Conservation (phyloP, 805 yeast genomes). For the Saturnispora besseyi region DNA sequence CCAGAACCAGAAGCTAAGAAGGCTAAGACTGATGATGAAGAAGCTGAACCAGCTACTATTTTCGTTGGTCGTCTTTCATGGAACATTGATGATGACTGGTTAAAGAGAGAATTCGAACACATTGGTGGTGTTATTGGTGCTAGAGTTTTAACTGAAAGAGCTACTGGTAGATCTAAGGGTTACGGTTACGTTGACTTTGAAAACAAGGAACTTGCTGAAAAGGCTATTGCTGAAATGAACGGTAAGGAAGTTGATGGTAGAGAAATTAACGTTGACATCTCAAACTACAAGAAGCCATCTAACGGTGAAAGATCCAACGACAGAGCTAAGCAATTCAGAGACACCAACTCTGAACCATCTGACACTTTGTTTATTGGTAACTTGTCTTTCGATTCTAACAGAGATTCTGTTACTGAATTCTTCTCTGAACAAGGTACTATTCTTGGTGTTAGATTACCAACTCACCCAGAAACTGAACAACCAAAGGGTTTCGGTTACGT, state of each 20-base stretch:
- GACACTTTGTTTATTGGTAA: slow-evolving; percentile 96
- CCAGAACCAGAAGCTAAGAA: slow-evolving; percentile 44
- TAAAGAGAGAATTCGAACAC: slow-evolving; percentile 75
- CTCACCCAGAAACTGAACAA: slow-evolving; percentile 97
- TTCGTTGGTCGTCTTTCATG: slow-evolving; percentile 97
- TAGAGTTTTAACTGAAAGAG: slow-evolving; percentile 87
- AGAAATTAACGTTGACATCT: slow-evolving; percentile 87
- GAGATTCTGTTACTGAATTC: slow-evolving; percentile 63
- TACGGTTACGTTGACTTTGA: slow-evolving; percentile 96
- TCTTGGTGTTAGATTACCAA: slow-evolving; percentile 88
- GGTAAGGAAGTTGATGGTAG: slow-evolving; percentile 97
- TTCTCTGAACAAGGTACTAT: slow-evolving; percentile 78
- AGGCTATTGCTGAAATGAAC: slow-evolving; percentile 76
- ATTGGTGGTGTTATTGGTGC: slow-evolving; percentile 78
- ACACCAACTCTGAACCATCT: slow-evolving; percentile 82
- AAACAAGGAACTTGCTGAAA: slow-evolving; percentile 66
- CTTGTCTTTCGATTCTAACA: slow-evolving; percentile 82
- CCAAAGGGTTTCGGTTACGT: slow-evolving; percentile 99
- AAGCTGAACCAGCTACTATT: slow-evolving; percentile 71
- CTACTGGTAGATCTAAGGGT: slow-evolving; percentile 84
- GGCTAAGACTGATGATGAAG: slow-evolving; percentile 30
- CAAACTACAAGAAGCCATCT: slow-evolving; percentile 60
- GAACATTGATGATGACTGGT: slow-evolving; percentile 95
- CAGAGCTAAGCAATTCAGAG: slow-evolving; percentile 88
- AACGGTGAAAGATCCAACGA: slow-evolving; percentile 46